A percentile compares a stretch with the other conserved stretches of the same genome.
phyloP scores from a whole-genome alignment of 2,329 filamentous ascomycete species.

The Anthostomella pinea region DNA sequence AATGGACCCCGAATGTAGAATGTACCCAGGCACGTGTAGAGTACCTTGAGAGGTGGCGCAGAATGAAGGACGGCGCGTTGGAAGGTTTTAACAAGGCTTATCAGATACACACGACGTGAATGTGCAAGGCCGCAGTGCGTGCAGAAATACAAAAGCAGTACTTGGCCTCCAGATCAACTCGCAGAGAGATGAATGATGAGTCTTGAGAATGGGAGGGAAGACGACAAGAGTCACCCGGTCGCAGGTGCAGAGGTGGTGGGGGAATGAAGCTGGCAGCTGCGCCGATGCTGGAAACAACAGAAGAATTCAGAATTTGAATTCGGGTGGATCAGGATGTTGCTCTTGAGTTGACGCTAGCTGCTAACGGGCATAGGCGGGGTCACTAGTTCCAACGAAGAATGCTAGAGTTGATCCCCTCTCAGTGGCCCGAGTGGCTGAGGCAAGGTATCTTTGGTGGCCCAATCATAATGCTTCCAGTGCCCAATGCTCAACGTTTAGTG shows the following conservation, averaged over 20 bases:
- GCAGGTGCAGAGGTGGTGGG: slow-evolving; percentile 6
- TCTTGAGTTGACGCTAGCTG: slow-evolving; percentile 28
- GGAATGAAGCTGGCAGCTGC: slow-evolving; percentile 7
- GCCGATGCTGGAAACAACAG: slow-evolving; percentile 24
- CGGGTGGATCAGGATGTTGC: slow-evolving; percentile 21
- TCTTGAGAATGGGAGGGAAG: background rate
- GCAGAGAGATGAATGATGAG: too few species aligned
- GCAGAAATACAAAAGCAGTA: too few species aligned
- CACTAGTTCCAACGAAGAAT: too few species aligned
- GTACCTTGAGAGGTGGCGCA: too few species aligned
- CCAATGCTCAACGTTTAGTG: too few species aligned
- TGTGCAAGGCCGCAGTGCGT: background rate
- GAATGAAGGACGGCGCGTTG: too few species aligned
- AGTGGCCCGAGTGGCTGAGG: too few species aligned
- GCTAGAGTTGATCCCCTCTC: too few species aligned
- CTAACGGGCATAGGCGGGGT: too few species aligned
- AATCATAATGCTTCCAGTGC: too few species aligned
- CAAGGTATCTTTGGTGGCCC: too few species aligned
- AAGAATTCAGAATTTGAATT: slow-evolving; percentile 26
- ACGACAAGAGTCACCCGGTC: background rate
- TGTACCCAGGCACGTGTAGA: slow-evolving; percentile 15
- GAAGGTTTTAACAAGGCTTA: background rate
- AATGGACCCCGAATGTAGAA: slow-evolving; percentile 12
- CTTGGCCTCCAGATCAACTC: too few species aligned
- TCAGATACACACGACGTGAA: slow-evolving; percentile 1